These are phyloP conservation scores for Echinochloa phyllopogon DNA, from an alignment of 176 grass and related monocot species.

Conservation along the genomic window DNA sequence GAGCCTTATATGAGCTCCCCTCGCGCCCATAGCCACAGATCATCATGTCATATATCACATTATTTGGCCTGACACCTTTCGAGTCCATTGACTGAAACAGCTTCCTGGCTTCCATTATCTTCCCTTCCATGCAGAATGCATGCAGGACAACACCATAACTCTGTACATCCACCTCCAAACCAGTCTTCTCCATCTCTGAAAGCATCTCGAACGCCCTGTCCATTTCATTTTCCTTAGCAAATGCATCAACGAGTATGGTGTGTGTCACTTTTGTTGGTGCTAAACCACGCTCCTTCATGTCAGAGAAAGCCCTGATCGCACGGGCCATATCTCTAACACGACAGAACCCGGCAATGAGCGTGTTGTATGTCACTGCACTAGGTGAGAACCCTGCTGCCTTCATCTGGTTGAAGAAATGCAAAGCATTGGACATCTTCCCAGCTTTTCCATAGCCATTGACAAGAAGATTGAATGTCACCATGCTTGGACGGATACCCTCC, in stretches of 20 bases:
- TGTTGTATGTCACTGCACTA: constrained; percentile 63
- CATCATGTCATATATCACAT: constrained; percentile 72
- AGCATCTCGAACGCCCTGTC: constrained; percentile 60
- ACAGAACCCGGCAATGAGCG: constrained; percentile 60
- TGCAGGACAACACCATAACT: constrained; percentile 59
- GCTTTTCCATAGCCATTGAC: constrained; percentile 65
- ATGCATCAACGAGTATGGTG: constrained; percentile 72
- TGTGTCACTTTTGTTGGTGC: constrained; percentile 66
- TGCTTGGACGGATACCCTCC: constrained; percentile 55
- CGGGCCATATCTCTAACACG: constrained; percentile 53
- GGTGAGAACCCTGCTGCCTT: constrained; percentile 50
- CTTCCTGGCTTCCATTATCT: constrained; percentile 76
- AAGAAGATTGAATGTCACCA: constrained; percentile 75
- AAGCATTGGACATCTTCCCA: constrained; percentile 61
- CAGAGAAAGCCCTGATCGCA: constrained; percentile 50
- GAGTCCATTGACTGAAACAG: constrained; percentile 57
- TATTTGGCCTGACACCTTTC: constrained; percentile 56
- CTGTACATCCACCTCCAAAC: constrained; percentile 61
- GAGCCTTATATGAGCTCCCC: constrained; percentile 67
- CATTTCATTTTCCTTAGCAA: constrained; percentile 63
- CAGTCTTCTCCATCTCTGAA: constrained; percentile 54
- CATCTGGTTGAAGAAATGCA: constrained; percentile 63
- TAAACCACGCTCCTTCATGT: constrained; percentile 70
- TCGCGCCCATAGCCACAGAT: constrained; percentile 74
- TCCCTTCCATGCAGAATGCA: constrained; percentile 63